A percentile compares a stretch with the other conserved stretches of the same genome.
phyloP scores from a whole-genome alignment of 2,329 filamentous ascomycete species.

The Colletotrichum lupini region DNA sequence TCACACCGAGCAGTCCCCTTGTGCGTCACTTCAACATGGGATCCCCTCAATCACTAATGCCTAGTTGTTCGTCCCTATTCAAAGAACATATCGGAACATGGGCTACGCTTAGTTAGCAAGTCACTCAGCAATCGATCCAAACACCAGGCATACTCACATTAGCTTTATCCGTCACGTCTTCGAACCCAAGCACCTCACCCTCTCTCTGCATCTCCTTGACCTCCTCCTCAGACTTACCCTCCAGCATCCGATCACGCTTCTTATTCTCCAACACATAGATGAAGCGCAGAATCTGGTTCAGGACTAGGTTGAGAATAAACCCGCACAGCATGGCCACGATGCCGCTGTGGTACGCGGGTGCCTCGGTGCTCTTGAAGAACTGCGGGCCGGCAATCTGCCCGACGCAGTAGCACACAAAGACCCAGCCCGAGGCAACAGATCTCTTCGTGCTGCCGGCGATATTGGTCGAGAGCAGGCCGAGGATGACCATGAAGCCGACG shows the following conservation, averaged over 20 bases:
- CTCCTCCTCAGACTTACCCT: conserved; percentile 25
- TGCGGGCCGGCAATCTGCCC: conserved; percentile 45
- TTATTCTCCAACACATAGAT: conserved; percentile 27
- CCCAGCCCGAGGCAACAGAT: conserved; percentile 43
- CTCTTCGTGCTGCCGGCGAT: conserved; percentile 44
- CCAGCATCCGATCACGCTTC: conserved; percentile 16
- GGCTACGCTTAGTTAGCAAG: not conserved
- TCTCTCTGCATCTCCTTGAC: conserved; percentile 29
- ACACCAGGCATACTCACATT: conserved; percentile 36
- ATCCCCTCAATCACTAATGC: not conserved
- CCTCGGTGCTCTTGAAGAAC: conserved; percentile 42
- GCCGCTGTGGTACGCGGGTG: conserved; percentile 27
- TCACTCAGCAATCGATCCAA: not conserved
- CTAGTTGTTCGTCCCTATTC: not conserved
- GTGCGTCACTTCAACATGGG: not conserved
- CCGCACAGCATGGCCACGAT: conserved; percentile 31
- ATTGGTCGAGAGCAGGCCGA: conserved; percentile 40
- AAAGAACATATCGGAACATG: conserved; percentile 34
- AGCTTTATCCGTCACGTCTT: conserved; percentile 51
- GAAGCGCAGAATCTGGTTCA: conserved; percentile 23
- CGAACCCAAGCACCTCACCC: conserved; percentile 42
- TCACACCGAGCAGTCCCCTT: too few relatives aligned
- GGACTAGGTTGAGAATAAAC: conserved; percentile 20
- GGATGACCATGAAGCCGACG: conserved; percentile 32
- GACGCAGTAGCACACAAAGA: conserved; percentile 44